phyloP scores from a whole-genome alignment of 192 early-diverging fungal genomes.

The Piromyces finnis region DNA sequence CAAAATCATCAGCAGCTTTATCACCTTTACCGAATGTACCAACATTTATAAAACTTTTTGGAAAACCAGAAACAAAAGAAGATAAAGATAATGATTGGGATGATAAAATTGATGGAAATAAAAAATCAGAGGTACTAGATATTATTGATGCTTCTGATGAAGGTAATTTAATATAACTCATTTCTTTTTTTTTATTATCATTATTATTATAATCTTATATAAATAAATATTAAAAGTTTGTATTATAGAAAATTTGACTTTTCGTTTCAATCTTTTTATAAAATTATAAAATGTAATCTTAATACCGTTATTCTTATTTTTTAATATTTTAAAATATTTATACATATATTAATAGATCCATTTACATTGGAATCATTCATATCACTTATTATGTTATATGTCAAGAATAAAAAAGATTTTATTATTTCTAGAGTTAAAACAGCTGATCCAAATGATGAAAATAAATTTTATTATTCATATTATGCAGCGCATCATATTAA shows the following conservation, averaged over 20 bases:
- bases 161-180: background rate
- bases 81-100: background rate
- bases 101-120: background rate
- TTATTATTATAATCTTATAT: too few species aligned
- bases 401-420: slow-evolving; percentile 40
- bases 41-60: background rate
- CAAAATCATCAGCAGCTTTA: background rate
- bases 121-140: background rate
- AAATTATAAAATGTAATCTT: too few species aligned
- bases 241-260: too few species aligned
- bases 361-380: slow-evolving; percentile 52
- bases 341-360: slow-evolving; percentile 28
- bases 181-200: background rate
- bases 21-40: background rate
- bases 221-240: too few species aligned
- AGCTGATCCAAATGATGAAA: slow-evolving; percentile 31
- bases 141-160: background rate
- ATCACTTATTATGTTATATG: slow-evolving; percentile 29
- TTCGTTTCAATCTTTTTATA: too few species aligned
- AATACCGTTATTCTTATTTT: too few species aligned
- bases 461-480: slow-evolving; percentile 39
- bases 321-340: too few species aligned
- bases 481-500: slow-evolving; percentile 59
- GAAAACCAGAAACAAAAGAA: background rate
- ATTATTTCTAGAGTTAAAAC: slow-evolving; percentile 49